These are phyloP conservation scores for Penicillium paxilli DNA, from an alignment of 495 filamentous ascomycete genomes.

Conservation along the genomic window DNA sequence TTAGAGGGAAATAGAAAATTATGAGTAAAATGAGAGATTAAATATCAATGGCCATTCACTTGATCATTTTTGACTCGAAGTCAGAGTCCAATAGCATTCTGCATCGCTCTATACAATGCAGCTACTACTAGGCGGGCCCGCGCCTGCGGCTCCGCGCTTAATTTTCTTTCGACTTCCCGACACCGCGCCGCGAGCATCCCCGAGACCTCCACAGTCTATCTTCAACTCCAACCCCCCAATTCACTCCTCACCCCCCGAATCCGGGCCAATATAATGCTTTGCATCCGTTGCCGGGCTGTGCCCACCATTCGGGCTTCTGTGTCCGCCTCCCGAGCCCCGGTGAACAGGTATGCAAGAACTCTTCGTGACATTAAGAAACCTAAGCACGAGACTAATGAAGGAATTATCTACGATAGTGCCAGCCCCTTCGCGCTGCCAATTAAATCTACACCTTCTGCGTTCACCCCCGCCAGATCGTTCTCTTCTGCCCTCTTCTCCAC, in stretches of 20 bases:
- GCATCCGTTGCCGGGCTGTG: conserved; percentile 33
- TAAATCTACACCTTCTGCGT: conserved; percentile 11
- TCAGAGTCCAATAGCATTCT: background rate
- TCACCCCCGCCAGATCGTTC: conserved; percentile 23
- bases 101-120: background rate
- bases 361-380: background rate
- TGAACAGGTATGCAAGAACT: conserved; percentile 25
- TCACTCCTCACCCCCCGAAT: conserved; percentile 1
- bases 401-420: conserved; percentile 3
- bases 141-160: conserved; percentile 41
- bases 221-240: conserved; percentile 6
- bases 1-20: background rate
- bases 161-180: conserved; percentile 37
- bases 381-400: conserved; percentile 6
- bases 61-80: background rate
- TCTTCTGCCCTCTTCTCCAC: conserved; percentile 30
- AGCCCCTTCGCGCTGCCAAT: conserved; percentile 21
- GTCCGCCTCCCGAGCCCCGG: conserved; percentile 15
- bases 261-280: conserved; percentile 29
- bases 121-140: conserved; percentile 30
- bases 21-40: background rate
- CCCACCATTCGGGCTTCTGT: conserved; percentile 24
- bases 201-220: conserved; percentile 7
- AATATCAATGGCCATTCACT: background rate
- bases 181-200: conserved; percentile 23